Evolutionary conservation across 306 rosid species (phyloP), one percentile per base, ranked within the genome.

Genomic region (Malus sylvestris): DNA sequence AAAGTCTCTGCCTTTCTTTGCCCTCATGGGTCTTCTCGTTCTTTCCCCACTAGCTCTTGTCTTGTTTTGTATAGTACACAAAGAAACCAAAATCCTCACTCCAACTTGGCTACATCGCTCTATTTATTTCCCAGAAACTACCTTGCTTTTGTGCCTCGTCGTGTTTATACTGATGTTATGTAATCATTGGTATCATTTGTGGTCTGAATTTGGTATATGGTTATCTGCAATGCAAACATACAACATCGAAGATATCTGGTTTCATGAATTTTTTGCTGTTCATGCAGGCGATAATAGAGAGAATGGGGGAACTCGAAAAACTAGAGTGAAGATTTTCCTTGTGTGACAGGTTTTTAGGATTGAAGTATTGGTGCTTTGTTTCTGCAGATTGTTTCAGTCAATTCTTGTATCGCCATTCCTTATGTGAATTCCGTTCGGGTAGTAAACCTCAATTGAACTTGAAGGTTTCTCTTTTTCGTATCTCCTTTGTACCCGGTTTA

Each of bases 301-400:
- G 91, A 83, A 87, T 87, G 91, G 91, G 88, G n/a, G 88, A 87
- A 70, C 88, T 87, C 75, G 91, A 87, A 80, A 87, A 85, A 77
- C 78, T 87, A 68, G 91, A 87, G 80, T 87, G 85, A 87, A 69
- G 67, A 27, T 11, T 27, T 9, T 46, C 63, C 68, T 52, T 11
- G 35, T 58, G 35, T 20, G 76, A 64, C 59, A 29, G 64, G 67
- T 25, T n/a, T 64, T 33, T 49, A 23, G 77, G 45, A 62, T 46
- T 53, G 74, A 64, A 15, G 6, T 46, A 67, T 14, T 68, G 49
- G 71, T 76, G 71, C 67, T 81, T 49, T 42, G 61, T 77, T 70
- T 76, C 46, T 40, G 23, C n/a, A 22, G 75, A 62, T 70, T 20
- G 38, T 78, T 75, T 58, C 53, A 30, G 42, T 76, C 40, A 30